Base-by-base conservation (phyloP, 2,329 filamentous ascomycete genomes). In the Trichoderma oligosporum region DNA sequence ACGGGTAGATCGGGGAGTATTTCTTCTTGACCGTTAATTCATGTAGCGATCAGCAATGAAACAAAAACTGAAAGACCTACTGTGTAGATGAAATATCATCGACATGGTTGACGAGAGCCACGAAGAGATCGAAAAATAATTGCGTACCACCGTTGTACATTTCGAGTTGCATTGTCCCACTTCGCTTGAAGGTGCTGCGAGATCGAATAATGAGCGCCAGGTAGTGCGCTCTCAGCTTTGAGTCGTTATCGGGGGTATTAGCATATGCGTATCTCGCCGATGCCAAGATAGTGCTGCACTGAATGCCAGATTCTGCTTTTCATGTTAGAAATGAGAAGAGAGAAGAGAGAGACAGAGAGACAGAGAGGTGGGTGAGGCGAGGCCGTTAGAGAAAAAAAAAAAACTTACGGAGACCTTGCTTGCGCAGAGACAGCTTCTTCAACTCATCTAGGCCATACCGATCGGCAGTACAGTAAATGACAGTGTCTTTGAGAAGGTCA, bases 91-190 rank as follows among this genome's bases (percentile, higher is more conserved):
- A 79, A 61, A 86, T 80, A 66, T 86, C 87, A 70, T 84, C 89
- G 68, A 96, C 88, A 69, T 96, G 90, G 70, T 96, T 96, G 74
- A 89, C 91, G 74, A 96, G 84, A 16, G 92, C 91, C 49, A 96
- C 92, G 70, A 96, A 97, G 42, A 96, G 78, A 69, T 96, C 92
- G 70, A 96, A 97, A 77, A 96, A 96, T 59, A 96, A 78, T 67
- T 88, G 82, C 1, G 79, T 88, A 54, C 90, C 90, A 25, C 92
- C 92, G 61, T 84, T 83, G 71, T 88, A 88, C 91, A 97, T 96
- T 76, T 96, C 91, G 64, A 89, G 83, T 74, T 96, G 92, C 91
- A 96, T 96, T 3, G 91, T 96, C 55, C 91, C 91, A 73, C 91
- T 96, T 56, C 90, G 82, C 79, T 96, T 96, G 75, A 97, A 96